These are phyloP conservation scores for Hygrophila difformis DNA, from an alignment of 257 asterid genomes.

Conservation along the genomic window DNA sequence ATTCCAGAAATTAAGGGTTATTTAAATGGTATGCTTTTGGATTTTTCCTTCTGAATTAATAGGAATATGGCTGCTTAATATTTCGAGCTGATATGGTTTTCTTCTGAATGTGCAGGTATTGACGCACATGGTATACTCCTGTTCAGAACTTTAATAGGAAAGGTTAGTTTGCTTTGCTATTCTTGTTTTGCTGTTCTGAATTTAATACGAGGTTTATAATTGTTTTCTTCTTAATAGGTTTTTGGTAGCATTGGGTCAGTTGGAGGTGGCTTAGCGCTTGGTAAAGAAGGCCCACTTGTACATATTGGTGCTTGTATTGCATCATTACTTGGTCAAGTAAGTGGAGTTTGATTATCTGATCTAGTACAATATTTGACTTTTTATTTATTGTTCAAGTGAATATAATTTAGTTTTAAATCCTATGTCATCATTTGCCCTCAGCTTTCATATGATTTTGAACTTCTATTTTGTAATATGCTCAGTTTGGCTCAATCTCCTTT, in stretches of 20 bases:
- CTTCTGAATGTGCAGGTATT: constrained; percentile 50
- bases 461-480: constrained; percentile 2
- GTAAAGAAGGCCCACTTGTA: constrained; percentile 99
- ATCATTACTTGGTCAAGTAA: constrained; percentile 97
- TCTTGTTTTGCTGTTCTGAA: constrained; percentile 7
- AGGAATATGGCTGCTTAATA: constrained; percentile 8
- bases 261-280: constrained; percentile 98
- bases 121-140: constrained; percentile 93
- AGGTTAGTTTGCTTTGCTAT: constrained; percentile 40
- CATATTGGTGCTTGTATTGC: constrained; percentile 99
- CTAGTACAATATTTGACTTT: no score
- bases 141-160: constrained; percentile 92
- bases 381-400: no score
- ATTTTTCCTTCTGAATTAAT: constrained; percentile 3
- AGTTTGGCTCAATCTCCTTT: constrained; percentile 4
- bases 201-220: constrained; percentile 5
- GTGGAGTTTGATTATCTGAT: no score
- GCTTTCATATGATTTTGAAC: not conserved
- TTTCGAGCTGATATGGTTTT: no score
- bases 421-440: no score
- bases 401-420: not conserved
- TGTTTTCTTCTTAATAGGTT: constrained; percentile 35
- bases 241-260: constrained; percentile 99
- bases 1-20: constrained; percentile 99
- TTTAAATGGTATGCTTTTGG: constrained; percentile 54